Evolutionary conservation across 106 monocot genomes (phyloP).

Genomic region (Allium fistulosum): DNA sequence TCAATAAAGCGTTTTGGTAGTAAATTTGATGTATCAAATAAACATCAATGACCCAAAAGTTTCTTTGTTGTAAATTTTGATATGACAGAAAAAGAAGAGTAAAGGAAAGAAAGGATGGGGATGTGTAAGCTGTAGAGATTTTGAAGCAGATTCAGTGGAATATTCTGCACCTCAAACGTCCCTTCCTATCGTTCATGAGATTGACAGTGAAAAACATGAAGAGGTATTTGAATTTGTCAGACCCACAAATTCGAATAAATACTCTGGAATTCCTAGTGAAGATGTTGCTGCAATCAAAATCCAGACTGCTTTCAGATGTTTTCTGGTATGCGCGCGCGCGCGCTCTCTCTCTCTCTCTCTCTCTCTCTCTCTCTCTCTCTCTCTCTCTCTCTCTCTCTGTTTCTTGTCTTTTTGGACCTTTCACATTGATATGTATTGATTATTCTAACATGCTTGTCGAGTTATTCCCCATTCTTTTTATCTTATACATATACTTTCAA

Average conservation of each 20-base stretch:
- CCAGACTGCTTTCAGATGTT: slow-evolving; percentile 36
- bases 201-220: slow-evolving; percentile 19
- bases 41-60: too few species aligned
- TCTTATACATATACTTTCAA: neutral
- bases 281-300: slow-evolving; percentile 34
- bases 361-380: neutral
- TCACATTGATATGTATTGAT: neutral
- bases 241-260: slow-evolving; percentile 30
- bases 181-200: slow-evolving; percentile 2
- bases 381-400: neutral
- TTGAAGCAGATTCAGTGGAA: slow-evolving; percentile 9
- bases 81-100: slow-evolving; percentile 12
- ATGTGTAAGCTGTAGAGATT: slow-evolving; percentile 12
- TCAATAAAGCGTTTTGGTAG: too few species aligned
- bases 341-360: neutral
- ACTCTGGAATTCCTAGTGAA: slow-evolving; percentile 29
- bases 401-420: too few species aligned
- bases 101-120: slow-evolving; percentile 40
- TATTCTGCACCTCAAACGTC: neutral
- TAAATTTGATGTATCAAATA: too few species aligned
- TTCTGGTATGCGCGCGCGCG: slow-evolving; percentile 21
- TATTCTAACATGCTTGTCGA: neutral
- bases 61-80: neutral
- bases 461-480: neutral
- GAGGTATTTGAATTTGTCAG: slow-evolving; percentile 36